A percentile compares a stretch with the other conserved stretches of the same genome.
Evolutionary conservation across 2,329 filamentous ascomycete species (phyloP).

Genomic region (Aspergillus ruber): DNA sequence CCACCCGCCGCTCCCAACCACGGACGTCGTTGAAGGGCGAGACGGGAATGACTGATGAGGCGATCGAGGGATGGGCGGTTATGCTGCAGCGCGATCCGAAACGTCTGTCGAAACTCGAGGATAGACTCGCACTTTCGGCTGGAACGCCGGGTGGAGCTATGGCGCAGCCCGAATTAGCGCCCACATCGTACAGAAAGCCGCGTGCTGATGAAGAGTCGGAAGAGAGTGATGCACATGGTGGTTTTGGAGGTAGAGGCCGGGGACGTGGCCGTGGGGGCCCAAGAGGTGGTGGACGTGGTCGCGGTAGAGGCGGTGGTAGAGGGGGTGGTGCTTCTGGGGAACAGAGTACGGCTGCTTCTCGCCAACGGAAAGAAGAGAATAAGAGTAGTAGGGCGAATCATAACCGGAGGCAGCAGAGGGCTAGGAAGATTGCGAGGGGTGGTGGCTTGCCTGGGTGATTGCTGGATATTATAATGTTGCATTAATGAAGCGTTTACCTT

Average conservation of each 20-base stretch:
- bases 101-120: slow-evolving; percentile 63
- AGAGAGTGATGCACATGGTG: slow-evolving; percentile 40
- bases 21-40: slow-evolving; percentile 62
- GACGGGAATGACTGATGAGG: slow-evolving; percentile 87
- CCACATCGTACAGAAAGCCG: slow-evolving; percentile 57
- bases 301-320: slow-evolving; percentile 44
- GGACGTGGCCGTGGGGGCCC: slow-evolving; percentile 46
- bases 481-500: neutral
- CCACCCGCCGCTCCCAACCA: slow-evolving; percentile 58
- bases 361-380: slow-evolving; percentile 72
- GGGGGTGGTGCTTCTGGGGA: slow-evolving; percentile 52
- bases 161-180: slow-evolving; percentile 56
- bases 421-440: slow-evolving; percentile 56
- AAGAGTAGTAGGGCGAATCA: slow-evolving; percentile 82
- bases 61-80: slow-evolving; percentile 87
- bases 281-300: slow-evolving; percentile 43
- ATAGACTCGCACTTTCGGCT: slow-evolving; percentile 58
- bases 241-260: slow-evolving; percentile 23
- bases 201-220: slow-evolving; percentile 39
- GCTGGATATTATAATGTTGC: neutral
- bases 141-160: slow-evolving; percentile 39
- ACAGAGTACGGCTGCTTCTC: slow-evolving; percentile 63
- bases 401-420: slow-evolving; percentile 66
- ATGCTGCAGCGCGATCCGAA: slow-evolving; percentile 72
- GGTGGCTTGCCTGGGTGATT: slow-evolving; percentile 35